phyloP scores from a whole-genome alignment of 768 basidiomycete species.

The Suillus tomentosus region DNA sequence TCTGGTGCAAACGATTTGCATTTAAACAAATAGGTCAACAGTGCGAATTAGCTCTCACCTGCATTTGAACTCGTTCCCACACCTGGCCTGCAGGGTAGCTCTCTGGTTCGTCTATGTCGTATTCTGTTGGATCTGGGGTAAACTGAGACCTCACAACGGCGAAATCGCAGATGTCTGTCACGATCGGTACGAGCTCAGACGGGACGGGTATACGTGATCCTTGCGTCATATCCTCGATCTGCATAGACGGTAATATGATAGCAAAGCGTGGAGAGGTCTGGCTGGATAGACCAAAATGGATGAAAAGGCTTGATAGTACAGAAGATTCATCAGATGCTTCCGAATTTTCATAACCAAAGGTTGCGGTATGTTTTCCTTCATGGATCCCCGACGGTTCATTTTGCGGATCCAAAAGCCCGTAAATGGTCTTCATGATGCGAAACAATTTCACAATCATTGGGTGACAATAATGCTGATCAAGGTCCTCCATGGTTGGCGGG shows the following conservation, averaged over 20 bases:
- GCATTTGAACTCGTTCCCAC: conserved; percentile 4
- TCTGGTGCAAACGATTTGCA: neutral
- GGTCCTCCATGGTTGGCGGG: neutral
- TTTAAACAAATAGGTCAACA: neutral
- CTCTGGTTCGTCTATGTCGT: neutral
- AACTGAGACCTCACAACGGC: neutral
- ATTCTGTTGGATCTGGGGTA: neutral
- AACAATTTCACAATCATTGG: neutral
- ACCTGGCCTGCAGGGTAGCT: neutral
- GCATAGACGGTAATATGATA: neutral
- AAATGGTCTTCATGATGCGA: neutral
- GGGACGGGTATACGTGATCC: neutral
- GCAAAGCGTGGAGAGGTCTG: conserved; percentile 3
- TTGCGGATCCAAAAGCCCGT: neutral
- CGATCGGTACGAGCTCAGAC: neutral
- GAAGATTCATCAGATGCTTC: neutral
- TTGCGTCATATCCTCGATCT: neutral
- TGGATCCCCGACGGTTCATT: neutral
- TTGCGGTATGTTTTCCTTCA: conserved; percentile 1
- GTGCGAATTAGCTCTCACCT: neutral
- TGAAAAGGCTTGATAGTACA: conserved; percentile 3
- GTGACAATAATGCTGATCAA: neutral
- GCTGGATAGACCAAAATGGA: conserved; percentile 3
- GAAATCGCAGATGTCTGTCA: neutral
- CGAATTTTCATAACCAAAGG: neutral